Conservation (phyloP, 345 rosid species). For the Eucalyptus microcorys region DNA sequence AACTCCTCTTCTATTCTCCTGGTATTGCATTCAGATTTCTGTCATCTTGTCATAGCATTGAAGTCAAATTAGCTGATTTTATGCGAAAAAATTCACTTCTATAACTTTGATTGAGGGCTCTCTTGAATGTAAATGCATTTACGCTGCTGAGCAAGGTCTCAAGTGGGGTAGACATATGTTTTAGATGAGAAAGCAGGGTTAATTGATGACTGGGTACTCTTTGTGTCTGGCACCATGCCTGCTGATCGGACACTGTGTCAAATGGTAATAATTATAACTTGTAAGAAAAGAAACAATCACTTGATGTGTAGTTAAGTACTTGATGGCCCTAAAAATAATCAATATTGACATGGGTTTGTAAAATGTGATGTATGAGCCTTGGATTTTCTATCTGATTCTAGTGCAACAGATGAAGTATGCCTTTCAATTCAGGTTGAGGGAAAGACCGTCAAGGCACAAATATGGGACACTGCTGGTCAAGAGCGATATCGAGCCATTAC, state of each 20-base stretch:
- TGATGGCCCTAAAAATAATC: not conserved
- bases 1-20: not conserved
- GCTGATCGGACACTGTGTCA: not conserved
- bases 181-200: not conserved
- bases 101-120: not conserved
- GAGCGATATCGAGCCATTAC: slow-evolving; percentile 18
- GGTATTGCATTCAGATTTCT: not conserved
- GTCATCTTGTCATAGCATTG: not conserved
- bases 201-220: not conserved
- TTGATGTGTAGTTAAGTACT: not conserved
- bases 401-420: not conserved
- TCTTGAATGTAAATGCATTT: not conserved
- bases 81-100: not conserved
- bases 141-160: not conserved
- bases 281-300: not conserved
- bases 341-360: not conserved
- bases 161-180: not conserved
- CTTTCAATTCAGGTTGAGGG: slow-evolving; percentile 6
- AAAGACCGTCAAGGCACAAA: slow-evolving; percentile 15
- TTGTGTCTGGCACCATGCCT: not conserved
- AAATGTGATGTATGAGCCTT: not conserved
- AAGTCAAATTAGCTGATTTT: not conserved
- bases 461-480: slow-evolving; percentile 20
- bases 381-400: not conserved
- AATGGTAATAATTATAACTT: not conserved